A percentile compares a stretch with the other conserved stretches of the same genome.
Evolutionary conservation across 1,284 basidiomycete genomes (phyloP).

Genomic region (Ustilago esculenta): DNA sequence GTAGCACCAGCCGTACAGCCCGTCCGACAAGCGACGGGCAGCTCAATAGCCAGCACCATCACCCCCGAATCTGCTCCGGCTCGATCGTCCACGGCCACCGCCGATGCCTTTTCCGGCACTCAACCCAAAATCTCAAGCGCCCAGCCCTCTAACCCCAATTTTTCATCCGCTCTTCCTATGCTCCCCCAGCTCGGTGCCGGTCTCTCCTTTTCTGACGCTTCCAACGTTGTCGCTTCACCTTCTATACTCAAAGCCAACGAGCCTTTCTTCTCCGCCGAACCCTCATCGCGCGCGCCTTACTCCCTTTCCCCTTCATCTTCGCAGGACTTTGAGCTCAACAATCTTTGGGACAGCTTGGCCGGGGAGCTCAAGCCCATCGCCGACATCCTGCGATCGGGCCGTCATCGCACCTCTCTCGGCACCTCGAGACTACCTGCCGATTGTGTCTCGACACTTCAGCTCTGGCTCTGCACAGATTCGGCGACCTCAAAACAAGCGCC

Average conservation of each 20-base stretch:
- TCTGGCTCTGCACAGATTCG: slow-evolving; percentile 31
- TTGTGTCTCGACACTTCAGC: slow-evolving; percentile 36
- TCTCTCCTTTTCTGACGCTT: not conserved
- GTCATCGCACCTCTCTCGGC: slow-evolving; percentile 33
- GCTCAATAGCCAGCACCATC: slow-evolving; percentile 49
- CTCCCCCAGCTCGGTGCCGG: slow-evolving; percentile 17
- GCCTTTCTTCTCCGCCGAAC: slow-evolving; percentile 14
- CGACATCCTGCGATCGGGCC: slow-evolving; percentile 44
- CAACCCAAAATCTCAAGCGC: not conserved
- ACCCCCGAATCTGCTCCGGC: slow-evolving; percentile 31
- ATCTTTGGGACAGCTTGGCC: slow-evolving; percentile 36
- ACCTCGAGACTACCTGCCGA: slow-evolving; percentile 25
- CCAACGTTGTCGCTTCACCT: slow-evolving; percentile 35
- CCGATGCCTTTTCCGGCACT: slow-evolving; percentile 4
- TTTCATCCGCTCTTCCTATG: slow-evolving; percentile 5
- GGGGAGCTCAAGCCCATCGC: slow-evolving; percentile 50
- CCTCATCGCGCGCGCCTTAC: slow-evolving; percentile 9
- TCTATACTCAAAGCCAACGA: slow-evolving; percentile 29
- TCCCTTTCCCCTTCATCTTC: slow-evolving; percentile 32
- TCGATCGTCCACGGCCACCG: slow-evolving; percentile 25
- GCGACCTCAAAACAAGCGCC: slow-evolving; percentile 15
- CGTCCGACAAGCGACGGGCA: slow-evolving; percentile 25
- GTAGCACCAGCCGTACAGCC: not conserved
- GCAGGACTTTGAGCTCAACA: slow-evolving; percentile 42
- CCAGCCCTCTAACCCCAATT: not conserved